Evolutionary conservation across 345 rosid species (phyloP).

Genomic region (Citrus sp.): DNA sequence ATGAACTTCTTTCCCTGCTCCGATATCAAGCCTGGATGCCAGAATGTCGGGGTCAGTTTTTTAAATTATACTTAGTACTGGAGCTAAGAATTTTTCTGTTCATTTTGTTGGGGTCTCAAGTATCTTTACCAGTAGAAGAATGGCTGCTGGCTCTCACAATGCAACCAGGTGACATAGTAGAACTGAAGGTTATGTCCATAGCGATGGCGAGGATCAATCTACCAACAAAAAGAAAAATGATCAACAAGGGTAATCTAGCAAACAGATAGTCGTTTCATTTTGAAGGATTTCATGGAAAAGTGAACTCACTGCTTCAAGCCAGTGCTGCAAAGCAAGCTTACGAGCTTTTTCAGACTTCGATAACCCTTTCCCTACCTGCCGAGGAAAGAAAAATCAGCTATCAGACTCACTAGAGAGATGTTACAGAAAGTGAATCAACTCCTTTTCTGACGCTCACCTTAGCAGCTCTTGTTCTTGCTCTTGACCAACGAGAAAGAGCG

Average conservation of each 20-base stretch:
- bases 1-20: constrained; percentile 70
- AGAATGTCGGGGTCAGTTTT: constrained; percentile 18
- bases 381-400: background rate
- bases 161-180: constrained; percentile 82
- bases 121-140: constrained; percentile 77
- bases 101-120: constrained; percentile 9
- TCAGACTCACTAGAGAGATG: background rate
- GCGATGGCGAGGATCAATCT: constrained; percentile 97
- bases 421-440: background rate
- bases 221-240: constrained; percentile 14
- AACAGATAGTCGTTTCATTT: background rate
- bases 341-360: constrained; percentile 83
- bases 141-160: constrained; percentile 76
- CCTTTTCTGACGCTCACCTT: constrained; percentile 41
- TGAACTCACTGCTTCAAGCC: constrained; percentile 91
- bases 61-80: background rate
- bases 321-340: constrained; percentile 88
- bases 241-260: constrained; percentile 15
- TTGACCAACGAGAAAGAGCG: constrained; percentile 86
- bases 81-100: background rate
- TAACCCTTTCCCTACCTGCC: constrained; percentile 86
- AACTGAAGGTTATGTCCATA: constrained; percentile 96
- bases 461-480: constrained; percentile 87
- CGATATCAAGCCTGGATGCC: constrained; percentile 79
- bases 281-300: background rate